Evolutionary conservation across 2,329 filamentous ascomycete species (phyloP).

Genomic region (Botrytis porri): DNA sequence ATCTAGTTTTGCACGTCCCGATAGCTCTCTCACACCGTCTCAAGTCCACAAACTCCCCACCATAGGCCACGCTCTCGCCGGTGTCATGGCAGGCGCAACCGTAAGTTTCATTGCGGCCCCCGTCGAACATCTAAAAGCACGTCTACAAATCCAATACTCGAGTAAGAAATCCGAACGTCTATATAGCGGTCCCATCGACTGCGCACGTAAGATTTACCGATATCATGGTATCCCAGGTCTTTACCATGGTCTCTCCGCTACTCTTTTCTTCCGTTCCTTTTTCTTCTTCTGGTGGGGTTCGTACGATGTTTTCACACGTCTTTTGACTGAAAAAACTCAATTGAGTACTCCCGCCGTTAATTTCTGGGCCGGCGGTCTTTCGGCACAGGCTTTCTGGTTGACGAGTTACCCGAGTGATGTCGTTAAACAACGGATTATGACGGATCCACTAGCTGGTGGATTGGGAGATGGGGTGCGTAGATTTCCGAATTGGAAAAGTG

Average conservation of each 20-base stretch:
- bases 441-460: slow-evolving; percentile 74
- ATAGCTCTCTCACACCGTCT: slow-evolving; percentile 32
- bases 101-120: slow-evolving; percentile 92
- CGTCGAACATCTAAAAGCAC: slow-evolving; percentile 91
- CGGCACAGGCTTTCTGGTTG: slow-evolving; percentile 92
- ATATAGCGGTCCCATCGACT: slow-evolving; percentile 87
- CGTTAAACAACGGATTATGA: slow-evolving; percentile 97
- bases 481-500: slow-evolving; percentile 76
- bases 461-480: slow-evolving; percentile 64
- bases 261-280: slow-evolving; percentile 82
- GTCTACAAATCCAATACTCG: slow-evolving; percentile 91
- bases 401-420: slow-evolving; percentile 90
- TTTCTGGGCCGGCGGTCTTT: slow-evolving; percentile 94
- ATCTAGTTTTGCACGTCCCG: slow-evolving; percentile 25
- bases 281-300: slow-evolving; percentile 99
- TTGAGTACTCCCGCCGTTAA: slow-evolving; percentile 80
- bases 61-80: slow-evolving; percentile 82
- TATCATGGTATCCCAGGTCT: slow-evolving; percentile 74
- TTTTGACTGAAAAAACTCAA: slow-evolving; percentile 62
- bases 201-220: slow-evolving; percentile 64
- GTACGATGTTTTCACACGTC: slow-evolving; percentile 78
- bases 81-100: slow-evolving; percentile 80
- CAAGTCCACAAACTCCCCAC: slow-evolving; percentile 59
- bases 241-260: slow-evolving; percentile 82
- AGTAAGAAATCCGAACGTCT: slow-evolving; percentile 72